Conservation (phyloP, 1,284 basidiomycete genomes). For the Nidula niveotomentosa region DNA sequence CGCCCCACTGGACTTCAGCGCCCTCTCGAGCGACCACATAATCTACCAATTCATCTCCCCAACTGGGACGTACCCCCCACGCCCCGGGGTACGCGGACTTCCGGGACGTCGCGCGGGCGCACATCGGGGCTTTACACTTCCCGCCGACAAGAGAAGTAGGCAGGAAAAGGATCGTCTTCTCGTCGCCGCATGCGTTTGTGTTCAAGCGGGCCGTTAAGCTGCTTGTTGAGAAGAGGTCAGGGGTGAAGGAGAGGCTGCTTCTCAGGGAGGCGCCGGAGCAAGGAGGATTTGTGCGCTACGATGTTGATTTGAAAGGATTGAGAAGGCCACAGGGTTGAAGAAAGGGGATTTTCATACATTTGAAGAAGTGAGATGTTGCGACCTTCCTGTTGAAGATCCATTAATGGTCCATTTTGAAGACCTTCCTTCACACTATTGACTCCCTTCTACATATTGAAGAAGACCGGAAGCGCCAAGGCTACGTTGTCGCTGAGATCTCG, state of each 20-base stretch:
- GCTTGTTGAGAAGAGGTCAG: slow-evolving; percentile 23
- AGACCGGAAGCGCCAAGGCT: slow-evolving; percentile 16
- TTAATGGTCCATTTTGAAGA: slow-evolving; percentile 8
- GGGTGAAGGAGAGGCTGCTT: slow-evolving; percentile 20
- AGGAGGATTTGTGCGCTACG: slow-evolving; percentile 12
- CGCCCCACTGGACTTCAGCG: slow-evolving; percentile 18
- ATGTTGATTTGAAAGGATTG: slow-evolving; percentile 24
- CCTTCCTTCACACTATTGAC: slow-evolving; percentile 25
- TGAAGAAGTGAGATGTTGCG: slow-evolving; percentile 16
- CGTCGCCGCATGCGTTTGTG: slow-evolving; percentile 25
- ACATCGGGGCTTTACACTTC: slow-evolving; percentile 25
- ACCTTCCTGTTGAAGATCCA: neutral
- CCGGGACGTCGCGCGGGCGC: slow-evolving; percentile 30
- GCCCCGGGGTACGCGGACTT: slow-evolving; percentile 23
- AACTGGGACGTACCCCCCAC: slow-evolving; percentile 18
- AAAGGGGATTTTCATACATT: slow-evolving; percentile 23
- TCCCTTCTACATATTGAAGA: slow-evolving; percentile 21
- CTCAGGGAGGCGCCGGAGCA: slow-evolving; percentile 10
- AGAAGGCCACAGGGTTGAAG: slow-evolving; percentile 26
- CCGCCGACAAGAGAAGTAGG: slow-evolving; percentile 19
- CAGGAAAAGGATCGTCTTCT: slow-evolving; percentile 27
- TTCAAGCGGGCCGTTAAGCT: slow-evolving; percentile 15
- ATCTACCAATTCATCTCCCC: slow-evolving; percentile 26
- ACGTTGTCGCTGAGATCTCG: slow-evolving; percentile 8
- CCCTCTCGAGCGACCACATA: slow-evolving; percentile 25